Evolutionary conservation across 441 rosid species (phyloP).

Genomic region (California macrophylla): DNA sequence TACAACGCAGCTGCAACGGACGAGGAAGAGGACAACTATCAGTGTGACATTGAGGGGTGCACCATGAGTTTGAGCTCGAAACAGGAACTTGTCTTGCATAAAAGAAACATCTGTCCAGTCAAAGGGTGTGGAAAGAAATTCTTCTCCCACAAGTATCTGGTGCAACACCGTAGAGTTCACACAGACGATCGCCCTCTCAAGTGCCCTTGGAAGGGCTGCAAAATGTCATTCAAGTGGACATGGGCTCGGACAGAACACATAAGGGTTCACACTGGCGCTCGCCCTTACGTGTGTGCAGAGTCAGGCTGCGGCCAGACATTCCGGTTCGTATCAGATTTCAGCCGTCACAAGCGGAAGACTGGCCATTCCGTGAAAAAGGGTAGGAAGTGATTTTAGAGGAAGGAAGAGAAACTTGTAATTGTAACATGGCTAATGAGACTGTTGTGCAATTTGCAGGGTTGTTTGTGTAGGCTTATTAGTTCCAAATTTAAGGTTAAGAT

Average conservation of each 20-base stretch:
- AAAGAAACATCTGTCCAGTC: constrained; percentile 76
- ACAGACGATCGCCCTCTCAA: constrained; percentile 84
- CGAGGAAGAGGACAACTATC: constrained; percentile 50
- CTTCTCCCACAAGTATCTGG: constrained; percentile 89
- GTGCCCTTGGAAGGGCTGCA: constrained; percentile 99
- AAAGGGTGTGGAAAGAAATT: constrained; percentile 89
- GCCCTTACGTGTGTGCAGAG: constrained; percentile 78
- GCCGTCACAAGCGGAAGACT: constrained; percentile 93
- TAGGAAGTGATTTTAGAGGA: constrained; percentile 28
- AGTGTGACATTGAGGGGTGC: constrained; percentile 91
- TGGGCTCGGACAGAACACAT: constrained; percentile 97
- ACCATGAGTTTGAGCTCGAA: constrained; percentile 65
- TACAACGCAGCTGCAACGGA: constrained; percentile 31
- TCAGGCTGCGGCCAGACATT: constrained; percentile 92
- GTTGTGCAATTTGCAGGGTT: too few species aligned
- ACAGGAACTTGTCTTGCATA: constrained; percentile 70
- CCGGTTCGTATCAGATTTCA: constrained; percentile 89
- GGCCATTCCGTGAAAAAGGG: constrained; percentile 74
- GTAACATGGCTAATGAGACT: constrained; percentile 19
- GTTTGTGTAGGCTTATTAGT: too few species aligned
- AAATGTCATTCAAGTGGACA: constrained; percentile 97
- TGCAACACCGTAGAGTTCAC: constrained; percentile 90
- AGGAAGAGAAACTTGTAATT: constrained; percentile 4
- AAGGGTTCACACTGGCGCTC: constrained; percentile 97
- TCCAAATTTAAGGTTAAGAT: too few species aligned